These are phyloP conservation scores for Xerocomus minutiporus DNA, from an alignment of 1,284 basidiomycete species.

Conservation along the genomic window DNA sequence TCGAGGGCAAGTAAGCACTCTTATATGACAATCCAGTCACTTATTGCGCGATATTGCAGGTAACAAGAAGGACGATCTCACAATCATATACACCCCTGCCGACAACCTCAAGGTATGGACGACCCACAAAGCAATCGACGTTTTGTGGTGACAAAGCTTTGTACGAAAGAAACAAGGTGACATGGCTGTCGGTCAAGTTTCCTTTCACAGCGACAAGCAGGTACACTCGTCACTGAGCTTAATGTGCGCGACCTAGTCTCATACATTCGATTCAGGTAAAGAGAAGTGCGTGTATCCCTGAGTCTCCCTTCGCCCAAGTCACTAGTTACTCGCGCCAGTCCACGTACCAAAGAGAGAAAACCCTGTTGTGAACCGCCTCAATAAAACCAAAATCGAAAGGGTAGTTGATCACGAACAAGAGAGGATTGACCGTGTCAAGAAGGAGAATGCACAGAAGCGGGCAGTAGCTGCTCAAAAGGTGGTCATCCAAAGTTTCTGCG, in stretches of 20 bases:
- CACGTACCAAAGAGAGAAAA: slow-evolving; percentile 84
- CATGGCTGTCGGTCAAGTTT: slow-evolving; percentile 94
- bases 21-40: not conserved
- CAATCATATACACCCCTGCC: slow-evolving; percentile 91
- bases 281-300: slow-evolving; percentile 47
- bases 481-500: slow-evolving; percentile 3
- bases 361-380: slow-evolving; percentile 86
- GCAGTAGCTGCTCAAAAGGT: slow-evolving; percentile 63
- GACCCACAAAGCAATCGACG: not conserved
- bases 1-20: slow-evolving; percentile 66
- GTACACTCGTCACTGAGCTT: slow-evolving; percentile 37
- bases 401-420: slow-evolving; percentile 92
- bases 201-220: slow-evolving; percentile 87
- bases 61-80: slow-evolving; percentile 93
- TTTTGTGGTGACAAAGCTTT: slow-evolving; percentile 4
- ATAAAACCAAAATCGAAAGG: slow-evolving; percentile 87
- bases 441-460: slow-evolving; percentile 67
- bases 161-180: slow-evolving; percentile 82
- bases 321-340: slow-evolving; percentile 40
- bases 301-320: not conserved
- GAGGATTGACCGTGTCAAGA: slow-evolving; percentile 74
- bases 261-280: slow-evolving; percentile 54
- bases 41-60: slow-evolving; percentile 44
- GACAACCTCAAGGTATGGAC: slow-evolving; percentile 77
- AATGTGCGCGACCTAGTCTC: not conserved